These are phyloP conservation scores for Sporobolomyces roseus DNA, from an alignment of 768 basidiomycete species.

Conservation along the genomic window DNA sequence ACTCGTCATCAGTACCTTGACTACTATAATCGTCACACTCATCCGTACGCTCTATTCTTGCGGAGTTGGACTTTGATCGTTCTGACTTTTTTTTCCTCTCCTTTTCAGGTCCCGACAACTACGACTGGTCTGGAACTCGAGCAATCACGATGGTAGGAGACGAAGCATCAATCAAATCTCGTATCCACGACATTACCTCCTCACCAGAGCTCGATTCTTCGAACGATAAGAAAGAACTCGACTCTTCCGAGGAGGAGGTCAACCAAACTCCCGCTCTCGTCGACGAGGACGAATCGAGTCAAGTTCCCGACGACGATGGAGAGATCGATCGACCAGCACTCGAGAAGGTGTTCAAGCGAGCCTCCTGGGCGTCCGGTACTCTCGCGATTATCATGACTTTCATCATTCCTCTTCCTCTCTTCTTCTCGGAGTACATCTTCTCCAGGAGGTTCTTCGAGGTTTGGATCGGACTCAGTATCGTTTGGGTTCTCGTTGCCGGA, in stretches of 20 bases:
- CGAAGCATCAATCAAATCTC: constrained; percentile 30
- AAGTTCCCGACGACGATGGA: neutral
- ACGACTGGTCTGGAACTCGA: constrained; percentile 75
- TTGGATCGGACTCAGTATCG: constrained; percentile 60
- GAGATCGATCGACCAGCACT: constrained; percentile 21
- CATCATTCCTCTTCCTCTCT: constrained; percentile 77
- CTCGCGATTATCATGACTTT: constrained; percentile 43
- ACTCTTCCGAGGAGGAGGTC: too few species aligned
- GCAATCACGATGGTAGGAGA: constrained; percentile 57
- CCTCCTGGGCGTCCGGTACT: constrained; percentile 20
- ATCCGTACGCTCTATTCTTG: constrained; percentile 52
- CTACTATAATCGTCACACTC: constrained; percentile 13
- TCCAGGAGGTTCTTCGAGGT: constrained; percentile 62
- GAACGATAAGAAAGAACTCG: neutral
- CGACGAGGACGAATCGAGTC: neutral
- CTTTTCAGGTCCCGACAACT: constrained; percentile 61
- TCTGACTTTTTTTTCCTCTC: neutral
- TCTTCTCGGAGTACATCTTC: constrained; percentile 73
- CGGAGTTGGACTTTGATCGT: constrained; percentile 39
- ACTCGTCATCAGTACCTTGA: constrained; percentile 20
- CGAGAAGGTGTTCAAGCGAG: constrained; percentile 17
- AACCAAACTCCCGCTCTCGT: neutral
- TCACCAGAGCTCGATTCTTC: neutral
- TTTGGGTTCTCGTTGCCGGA: constrained; percentile 26
- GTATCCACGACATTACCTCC: constrained; percentile 15